A percentile compares a stretch with the other conserved stretches of the same genome.
These are phyloP conservation scores for Diversispora eburnea DNA, from an alignment of 192 early-diverging fungal species.

Conservation along the genomic window DNA sequence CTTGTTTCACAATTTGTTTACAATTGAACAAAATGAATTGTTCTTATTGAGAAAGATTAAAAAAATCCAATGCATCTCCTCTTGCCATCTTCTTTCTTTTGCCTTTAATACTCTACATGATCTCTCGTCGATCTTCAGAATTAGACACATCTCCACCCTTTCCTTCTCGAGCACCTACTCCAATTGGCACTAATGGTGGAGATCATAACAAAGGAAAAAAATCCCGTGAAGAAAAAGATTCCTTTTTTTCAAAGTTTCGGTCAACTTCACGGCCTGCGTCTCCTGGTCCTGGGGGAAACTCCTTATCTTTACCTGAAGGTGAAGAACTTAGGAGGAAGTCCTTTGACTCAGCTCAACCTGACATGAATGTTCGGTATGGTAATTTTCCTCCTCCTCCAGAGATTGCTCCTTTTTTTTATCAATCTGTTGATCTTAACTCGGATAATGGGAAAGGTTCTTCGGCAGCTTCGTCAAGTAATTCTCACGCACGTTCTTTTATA, in stretches of 20 bases:
- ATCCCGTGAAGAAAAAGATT: conserved; percentile 24
- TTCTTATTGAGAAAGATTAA: not conserved
- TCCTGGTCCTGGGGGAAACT: not conserved
- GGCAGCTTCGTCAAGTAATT: not conserved
- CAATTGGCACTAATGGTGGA: not conserved
- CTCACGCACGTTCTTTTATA: not conserved
- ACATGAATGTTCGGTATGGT: conserved; percentile 3
- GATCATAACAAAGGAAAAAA: conserved; percentile 23
- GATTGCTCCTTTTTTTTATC: conserved; percentile 25
- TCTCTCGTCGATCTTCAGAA: conserved; percentile 23
- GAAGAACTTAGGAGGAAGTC: conserved; percentile 22
- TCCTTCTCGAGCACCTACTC: not conserved
- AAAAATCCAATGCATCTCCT: not conserved
- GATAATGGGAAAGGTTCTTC: conserved; percentile 2
- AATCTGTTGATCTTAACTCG: not conserved
- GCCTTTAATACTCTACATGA: not conserved
- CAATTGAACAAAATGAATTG: not conserved
- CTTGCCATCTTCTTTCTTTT: not conserved
- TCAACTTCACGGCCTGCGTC: conserved; percentile 19
- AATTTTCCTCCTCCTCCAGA: conserved; percentile 23
- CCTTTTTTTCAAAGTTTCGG: conserved; percentile 14
- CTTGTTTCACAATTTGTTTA: not conserved
- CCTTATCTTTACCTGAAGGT: not conserved
- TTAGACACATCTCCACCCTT: conserved; percentile 15
- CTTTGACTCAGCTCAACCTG: conserved; percentile 13